Evolutionary conservation across 2,329 filamentous ascomycete genomes (phyloP), one percentile per base, ranked within the genome.

Genomic region (Sarocladium strictum): DNA sequence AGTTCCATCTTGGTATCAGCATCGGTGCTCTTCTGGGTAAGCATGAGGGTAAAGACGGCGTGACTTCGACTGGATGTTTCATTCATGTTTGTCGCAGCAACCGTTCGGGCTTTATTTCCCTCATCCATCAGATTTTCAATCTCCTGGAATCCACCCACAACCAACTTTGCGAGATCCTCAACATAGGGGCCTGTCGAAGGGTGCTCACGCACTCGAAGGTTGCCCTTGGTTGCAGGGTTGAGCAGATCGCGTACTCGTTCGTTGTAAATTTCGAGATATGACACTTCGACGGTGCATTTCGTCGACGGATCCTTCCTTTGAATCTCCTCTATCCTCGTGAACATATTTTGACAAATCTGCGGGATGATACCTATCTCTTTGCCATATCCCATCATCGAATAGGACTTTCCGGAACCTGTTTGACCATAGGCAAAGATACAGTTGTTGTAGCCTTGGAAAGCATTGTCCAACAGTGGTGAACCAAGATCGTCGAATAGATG

Each of bases 351-450:
- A 70, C 94, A 99, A 74, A 99, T 99, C 65, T 85, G 89, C 45
- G 95, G 94, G 58, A 97, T 97, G 59, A 99, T 94, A 69, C 94
- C 94, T 56, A 91, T 83, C 66, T 99, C 93, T 65, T 93, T 87
- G 54, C 94, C 94, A 72, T 97, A 99, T 50, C 94, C 94, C 94
- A 99, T 99, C 93, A 99, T 99, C 29, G 92, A 97, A 72, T 99
- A 99, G 15, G 91, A 97, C 75, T 99, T 99, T 72, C 94, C 94
- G 1, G 94, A 97, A 62, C 94, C 94, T 2, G 94, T 99, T 76
- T 99, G 94, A 17, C 94, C 94, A 68, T 99, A 99, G 14, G 94
- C 94, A 69, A 99, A 99, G 66, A 99, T 99, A 78, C 94, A 99
- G 72, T 97, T 99, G 78, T 99, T 97, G 76, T 97, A 99, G 43